Base-by-base conservation (phyloP, 2,329 filamentous ascomycete species). In the Plenodomus lindquistii region DNA sequence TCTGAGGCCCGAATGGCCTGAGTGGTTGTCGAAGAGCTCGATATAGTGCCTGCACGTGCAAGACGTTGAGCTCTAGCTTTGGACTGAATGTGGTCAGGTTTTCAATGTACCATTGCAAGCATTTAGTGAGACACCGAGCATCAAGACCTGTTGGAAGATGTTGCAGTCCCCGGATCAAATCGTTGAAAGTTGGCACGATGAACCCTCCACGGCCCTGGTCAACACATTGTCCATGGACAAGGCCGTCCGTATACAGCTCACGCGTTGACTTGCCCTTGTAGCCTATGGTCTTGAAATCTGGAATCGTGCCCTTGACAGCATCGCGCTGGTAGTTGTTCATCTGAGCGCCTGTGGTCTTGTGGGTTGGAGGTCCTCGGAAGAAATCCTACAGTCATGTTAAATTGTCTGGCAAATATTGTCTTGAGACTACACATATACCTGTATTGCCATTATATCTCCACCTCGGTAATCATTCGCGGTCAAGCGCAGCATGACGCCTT, bases 41-140 rank as follows among this genome's bases (percentile, higher is more conserved):
- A 1, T 58, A 44, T 7, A 69, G 46, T 3, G 59, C 45, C 37
- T 63, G 65, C 2, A 57, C 51, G 27, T 69, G 65, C 31, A 67
- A 46, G 0, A 67, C 61, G 17, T 63, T 67, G 3, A 67, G 35
- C 2, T 65, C 47, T 0, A 69, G 50, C n/a, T 17, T 42, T 2
- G 63, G 63, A 0, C 45, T 57, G 31, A 67, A 67, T 1, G 42
- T 42, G 13, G 56, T 34, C 0, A 52, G 40, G 3, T 53, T 17
- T 4, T 40, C 18, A 7, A 61, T 37, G 29, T 61, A 67, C 65
- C 63, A 67, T 0, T 35, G 37, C 17, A 67, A 10, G 37, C 56
- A 57, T 19, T 56, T 44, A 8, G 65, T 64, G 0, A 67, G 39
- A 2, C 43, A 51, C 9, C 63, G 57, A 1, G 62, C 60, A 41